Percentiles rank a stretch among this genome's conserved stretches.
phyloP scores from a whole-genome alignment of 805 yeast species.

The Kodamaea fukazawae region DNA sequence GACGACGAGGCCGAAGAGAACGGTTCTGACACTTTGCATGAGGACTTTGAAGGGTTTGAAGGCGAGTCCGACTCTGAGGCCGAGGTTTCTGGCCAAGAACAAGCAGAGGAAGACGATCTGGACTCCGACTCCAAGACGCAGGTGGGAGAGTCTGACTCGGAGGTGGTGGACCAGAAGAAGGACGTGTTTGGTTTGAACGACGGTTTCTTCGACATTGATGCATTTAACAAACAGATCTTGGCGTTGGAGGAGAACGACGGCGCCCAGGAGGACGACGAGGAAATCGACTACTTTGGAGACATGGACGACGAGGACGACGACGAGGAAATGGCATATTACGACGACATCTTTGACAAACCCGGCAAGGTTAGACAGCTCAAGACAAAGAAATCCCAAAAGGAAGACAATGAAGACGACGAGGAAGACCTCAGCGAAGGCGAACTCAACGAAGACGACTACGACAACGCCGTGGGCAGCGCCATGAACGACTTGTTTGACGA shows the following conservation, averaged over 20 bases:
- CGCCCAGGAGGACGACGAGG: conserved; percentile 43
- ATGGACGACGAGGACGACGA: conserved; percentile 43
- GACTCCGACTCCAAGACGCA: conserved; percentile 21
- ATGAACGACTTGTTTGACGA: conserved; percentile 53
- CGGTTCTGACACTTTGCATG: conserved; percentile 5
- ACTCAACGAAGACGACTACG: conserved; percentile 60
- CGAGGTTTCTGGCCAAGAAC: conserved; percentile 16
- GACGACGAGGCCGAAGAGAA: conserved; percentile 23
- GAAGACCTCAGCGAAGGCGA: conserved; percentile 22
- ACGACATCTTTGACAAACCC: conserved; percentile 63
- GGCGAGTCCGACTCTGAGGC: conserved; percentile 21
- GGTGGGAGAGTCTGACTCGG: conserved; percentile 8
- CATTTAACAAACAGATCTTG: conserved; percentile 72
- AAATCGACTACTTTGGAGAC: conserved; percentile 39
- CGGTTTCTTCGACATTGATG: conserved; percentile 80
- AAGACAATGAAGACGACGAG: conserved; percentile 38
- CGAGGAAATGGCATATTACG: conserved; percentile 52
- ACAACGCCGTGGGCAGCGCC: conserved; percentile 57
- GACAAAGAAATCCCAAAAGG: conserved; percentile 9
- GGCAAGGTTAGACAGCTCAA: conserved; percentile 21
- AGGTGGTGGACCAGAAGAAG: conserved; percentile 17
- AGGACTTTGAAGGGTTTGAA: conserved; percentile 21
- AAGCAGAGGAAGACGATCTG: conserved; percentile 20
- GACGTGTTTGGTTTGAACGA: conserved; percentile 74
- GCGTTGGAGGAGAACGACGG: conserved; percentile 54